Conservation (phyloP, 306 rosid species). For the Dalbergia oliveri region DNA sequence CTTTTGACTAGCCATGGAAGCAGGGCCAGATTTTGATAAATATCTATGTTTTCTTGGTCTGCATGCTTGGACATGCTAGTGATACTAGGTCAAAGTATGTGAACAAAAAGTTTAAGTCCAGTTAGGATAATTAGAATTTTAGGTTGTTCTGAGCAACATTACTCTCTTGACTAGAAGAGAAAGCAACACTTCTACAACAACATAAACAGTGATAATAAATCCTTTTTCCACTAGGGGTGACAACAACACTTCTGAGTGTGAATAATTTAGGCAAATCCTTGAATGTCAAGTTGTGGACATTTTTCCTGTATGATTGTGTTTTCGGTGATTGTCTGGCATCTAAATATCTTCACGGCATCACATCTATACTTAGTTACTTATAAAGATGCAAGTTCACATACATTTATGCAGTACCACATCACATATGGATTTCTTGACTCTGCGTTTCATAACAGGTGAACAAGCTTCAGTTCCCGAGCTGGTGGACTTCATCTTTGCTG, state of each 20-base stretch:
- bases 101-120: not conserved
- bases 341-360: constrained; percentile 34
- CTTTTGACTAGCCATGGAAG: constrained; percentile 18
- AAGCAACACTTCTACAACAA: not conserved
- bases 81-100: not conserved
- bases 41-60: not conserved
- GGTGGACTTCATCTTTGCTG: constrained; percentile 84
- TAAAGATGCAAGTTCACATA: constrained; percentile 19
- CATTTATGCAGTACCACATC: constrained; percentile 6
- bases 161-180: not conserved
- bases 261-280: constrained; percentile 36
- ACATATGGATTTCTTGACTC: constrained; percentile 38
- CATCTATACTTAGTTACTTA: not conserved
- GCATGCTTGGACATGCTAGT: constrained; percentile 21
- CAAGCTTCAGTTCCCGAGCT: constrained; percentile 74
- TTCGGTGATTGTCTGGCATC: constrained; percentile 31
- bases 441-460: constrained; percentile 65
- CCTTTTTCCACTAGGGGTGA: not conserved
- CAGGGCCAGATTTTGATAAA: constrained; percentile 8
- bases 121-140: constrained; percentile 14
- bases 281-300: not conserved
- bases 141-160: not conserved
- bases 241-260: not conserved
- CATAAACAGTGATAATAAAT: not conserved
- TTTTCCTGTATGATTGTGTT: not conserved